phyloP scores from a whole-genome alignment of 2,329 filamentous ascomycete species.

The Botryotinia globosa region DNA sequence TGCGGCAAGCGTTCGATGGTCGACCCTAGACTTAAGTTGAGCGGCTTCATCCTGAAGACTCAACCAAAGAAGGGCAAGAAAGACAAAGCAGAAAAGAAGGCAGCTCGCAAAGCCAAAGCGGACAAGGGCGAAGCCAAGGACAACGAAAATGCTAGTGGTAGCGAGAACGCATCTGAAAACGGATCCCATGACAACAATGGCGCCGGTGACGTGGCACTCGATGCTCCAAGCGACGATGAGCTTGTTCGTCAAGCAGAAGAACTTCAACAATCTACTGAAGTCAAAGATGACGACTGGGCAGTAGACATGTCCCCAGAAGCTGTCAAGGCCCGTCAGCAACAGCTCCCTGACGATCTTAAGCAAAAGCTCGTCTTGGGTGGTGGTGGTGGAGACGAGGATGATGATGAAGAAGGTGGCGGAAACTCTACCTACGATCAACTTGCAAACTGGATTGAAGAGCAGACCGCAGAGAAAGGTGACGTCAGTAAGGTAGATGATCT shows the following conservation, averaged over 20 bases:
- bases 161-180: conserved; percentile 63
- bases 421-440: conserved; percentile 84
- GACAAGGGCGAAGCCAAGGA: conserved; percentile 46
- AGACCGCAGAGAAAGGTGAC: conserved; percentile 68
- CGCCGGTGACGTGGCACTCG: conserved; percentile 53
- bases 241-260: conserved; percentile 74
- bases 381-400: conserved; percentile 74
- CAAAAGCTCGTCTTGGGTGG: conserved; percentile 79
- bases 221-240: conserved; percentile 86
- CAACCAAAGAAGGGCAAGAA: conserved; percentile 97
- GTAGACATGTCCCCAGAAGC: conserved; percentile 96
- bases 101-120: conserved; percentile 72
- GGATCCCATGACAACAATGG: conserved; percentile 44
- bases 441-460: conserved; percentile 83
- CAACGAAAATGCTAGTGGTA: conserved; percentile 56
- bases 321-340: conserved; percentile 88
- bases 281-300: conserved; percentile 89
- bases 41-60: conserved; percentile 96
- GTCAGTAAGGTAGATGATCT: conserved; percentile 81
- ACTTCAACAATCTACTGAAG: conserved; percentile 64
- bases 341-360: conserved; percentile 93
- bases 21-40: conserved; percentile 91
- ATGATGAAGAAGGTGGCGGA: conserved; percentile 72
- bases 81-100: conserved; percentile 90
- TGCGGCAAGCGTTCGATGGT: conserved; percentile 92